Evolutionary conservation across 1,284 basidiomycete genomes (phyloP), one percentile per base, ranked within the genome.

Genomic region (Ceratobasidium sp.): DNA sequence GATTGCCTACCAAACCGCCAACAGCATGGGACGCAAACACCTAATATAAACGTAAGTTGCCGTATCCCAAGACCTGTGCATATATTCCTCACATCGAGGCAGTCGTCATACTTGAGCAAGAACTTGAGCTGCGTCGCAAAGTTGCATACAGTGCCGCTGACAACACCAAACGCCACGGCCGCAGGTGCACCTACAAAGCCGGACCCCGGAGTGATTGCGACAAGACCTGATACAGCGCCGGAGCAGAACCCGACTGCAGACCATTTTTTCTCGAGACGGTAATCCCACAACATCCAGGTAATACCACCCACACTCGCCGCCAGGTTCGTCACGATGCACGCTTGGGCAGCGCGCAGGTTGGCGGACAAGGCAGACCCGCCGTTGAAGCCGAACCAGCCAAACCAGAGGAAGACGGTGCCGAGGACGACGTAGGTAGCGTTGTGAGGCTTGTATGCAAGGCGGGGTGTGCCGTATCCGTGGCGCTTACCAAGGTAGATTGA

Each of bases 241-340:
- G 95, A 96, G 87, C 97, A 99, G 88, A 99, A 97, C 18, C 96
- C 96, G 79, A 99, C 95, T 6, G 91, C 93, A 55, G 93, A 95
- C 92, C 93, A 98, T 86, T 98, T 98, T 84, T 89, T 90, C 86
- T 98, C 96, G 78, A 98, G 90, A 78, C 96, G 91, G 86, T 92
- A 97, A 87, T 99, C 97, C 92, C 90, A 92, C 76, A 96, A 85
- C 95, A 98, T 96, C 97, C 97, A 99, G 16, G 96, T 97, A 79
- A 99, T 80, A 16, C 95, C 97, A 68, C 93, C 96, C 48, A 94
- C 91, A 77, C 90, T 90, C 1, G 95, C 95, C 0, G 95, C 92
- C 60, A 96, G 84, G 87, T 98, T 98, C 82, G 97, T 99, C 79
- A 97, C 95, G 80, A 97, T 93, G 86, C 94, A 95, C 23, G 96